phyloP scores from a whole-genome alignment of 768 basidiomycete species.

The Heimioporus sp. region DNA sequence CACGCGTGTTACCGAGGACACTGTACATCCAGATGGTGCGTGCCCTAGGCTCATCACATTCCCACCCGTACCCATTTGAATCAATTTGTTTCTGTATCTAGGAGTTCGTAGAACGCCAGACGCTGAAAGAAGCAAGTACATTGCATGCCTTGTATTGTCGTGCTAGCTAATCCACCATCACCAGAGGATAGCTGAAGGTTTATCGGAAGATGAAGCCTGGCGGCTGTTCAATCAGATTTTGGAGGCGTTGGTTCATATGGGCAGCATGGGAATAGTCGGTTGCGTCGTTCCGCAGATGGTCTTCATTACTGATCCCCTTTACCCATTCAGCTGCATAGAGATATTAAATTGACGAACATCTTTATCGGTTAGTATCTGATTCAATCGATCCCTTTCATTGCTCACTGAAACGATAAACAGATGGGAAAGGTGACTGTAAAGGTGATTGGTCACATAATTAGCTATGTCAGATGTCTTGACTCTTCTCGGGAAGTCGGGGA shows the following conservation, averaged over 20 bases:
- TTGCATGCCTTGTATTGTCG: neutral
- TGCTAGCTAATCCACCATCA: neutral
- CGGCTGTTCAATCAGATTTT: conserved; percentile 85
- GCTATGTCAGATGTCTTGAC: neutral
- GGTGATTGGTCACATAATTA: conserved; percentile 33
- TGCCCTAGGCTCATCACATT: neutral
- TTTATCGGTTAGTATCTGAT: conserved; percentile 69
- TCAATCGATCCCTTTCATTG: neutral
- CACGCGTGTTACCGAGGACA: conserved; percentile 44
- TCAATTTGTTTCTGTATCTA: conserved; percentile 25
- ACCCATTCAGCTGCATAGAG: conserved; percentile 66
- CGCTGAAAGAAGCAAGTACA: conserved; percentile 67
- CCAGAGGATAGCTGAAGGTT: conserved; percentile 76
- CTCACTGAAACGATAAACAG: conserved; percentile 34
- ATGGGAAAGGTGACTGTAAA: conserved; percentile 84
- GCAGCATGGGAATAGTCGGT: conserved; percentile 79
- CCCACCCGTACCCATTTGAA: no score
- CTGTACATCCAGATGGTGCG: conserved; percentile 93
- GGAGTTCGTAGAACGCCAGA: conserved; percentile 92
- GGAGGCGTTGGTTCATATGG: conserved; percentile 89
- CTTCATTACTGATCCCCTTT: conserved; percentile 13
- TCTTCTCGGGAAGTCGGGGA: conserved; percentile 64
- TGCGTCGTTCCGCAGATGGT: neutral
- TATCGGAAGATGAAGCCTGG: conserved; percentile 87
- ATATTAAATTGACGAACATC: conserved; percentile 92